phyloP scores from a whole-genome alignment of 306 rosid genomes.

The Spatholobus suberectus region DNA sequence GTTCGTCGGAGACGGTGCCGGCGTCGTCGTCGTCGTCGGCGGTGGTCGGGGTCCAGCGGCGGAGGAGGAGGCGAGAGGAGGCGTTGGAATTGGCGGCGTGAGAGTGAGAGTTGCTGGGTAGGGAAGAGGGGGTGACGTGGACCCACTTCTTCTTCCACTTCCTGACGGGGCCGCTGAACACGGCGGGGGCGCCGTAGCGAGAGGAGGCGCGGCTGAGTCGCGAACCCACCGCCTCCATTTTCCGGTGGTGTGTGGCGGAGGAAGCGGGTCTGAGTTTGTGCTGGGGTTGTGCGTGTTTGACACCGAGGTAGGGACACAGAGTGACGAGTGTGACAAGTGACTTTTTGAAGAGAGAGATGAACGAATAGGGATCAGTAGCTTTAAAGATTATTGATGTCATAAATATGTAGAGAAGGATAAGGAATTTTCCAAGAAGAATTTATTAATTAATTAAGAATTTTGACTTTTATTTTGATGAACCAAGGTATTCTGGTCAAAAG shows the following conservation, averaged over 20 bases:
- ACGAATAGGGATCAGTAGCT: neutral
- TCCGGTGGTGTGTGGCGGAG: neutral
- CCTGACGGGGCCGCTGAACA: constrained; percentile 92
- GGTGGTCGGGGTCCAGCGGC: constrained; percentile 93
- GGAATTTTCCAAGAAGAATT: no score
- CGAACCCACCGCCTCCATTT: constrained; percentile 92
- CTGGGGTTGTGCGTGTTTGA: neutral
- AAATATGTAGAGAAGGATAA: no score
- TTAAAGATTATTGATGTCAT: neutral
- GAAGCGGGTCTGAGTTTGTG: constrained; percentile 1
- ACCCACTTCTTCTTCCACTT: constrained; percentile 99
- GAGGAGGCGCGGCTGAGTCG: constrained; percentile 91
- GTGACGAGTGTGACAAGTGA: neutral
- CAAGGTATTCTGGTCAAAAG: no score
- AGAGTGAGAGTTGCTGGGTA: constrained; percentile 30
- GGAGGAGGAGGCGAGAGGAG: constrained; percentile 72
- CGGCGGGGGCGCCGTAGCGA: constrained; percentile 87
- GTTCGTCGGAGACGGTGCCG: constrained; percentile 57
- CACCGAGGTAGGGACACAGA: constrained; percentile 2
- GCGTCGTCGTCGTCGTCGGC: constrained; percentile 30
- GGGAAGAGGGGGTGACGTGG: constrained; percentile 63
- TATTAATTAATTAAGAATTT: no score
- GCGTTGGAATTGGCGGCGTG: constrained; percentile 25
- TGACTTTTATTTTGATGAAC: no score
- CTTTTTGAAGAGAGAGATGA: neutral